A percentile compares a stretch with the other conserved stretches of the same genome.
These are phyloP conservation scores for Aspergillus quadricinctus DNA, from an alignment of 2,329 filamentous ascomycete genomes.

Conservation along the genomic window DNA sequence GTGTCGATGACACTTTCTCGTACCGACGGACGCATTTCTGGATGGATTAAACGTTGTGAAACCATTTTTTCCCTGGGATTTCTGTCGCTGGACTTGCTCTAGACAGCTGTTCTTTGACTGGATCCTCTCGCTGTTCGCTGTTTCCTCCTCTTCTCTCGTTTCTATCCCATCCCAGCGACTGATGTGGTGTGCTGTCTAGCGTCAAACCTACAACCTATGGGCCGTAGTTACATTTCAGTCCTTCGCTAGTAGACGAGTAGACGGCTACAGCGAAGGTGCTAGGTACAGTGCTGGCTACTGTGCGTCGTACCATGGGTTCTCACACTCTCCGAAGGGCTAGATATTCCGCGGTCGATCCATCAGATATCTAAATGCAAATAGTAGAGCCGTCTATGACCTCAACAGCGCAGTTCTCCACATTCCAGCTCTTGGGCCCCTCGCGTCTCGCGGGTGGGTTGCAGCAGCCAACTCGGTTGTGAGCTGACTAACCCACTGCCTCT, in stretches of 20 bases:
- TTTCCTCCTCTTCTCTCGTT: not conserved
- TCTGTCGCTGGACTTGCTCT: not conserved
- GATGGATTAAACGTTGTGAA: not conserved
- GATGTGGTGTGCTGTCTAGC: not conserved
- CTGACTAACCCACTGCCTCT: slow-evolving; percentile 30
- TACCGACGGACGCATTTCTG: not conserved
- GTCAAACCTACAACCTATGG: not conserved
- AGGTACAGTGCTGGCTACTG: not conserved
- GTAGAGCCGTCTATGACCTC: slow-evolving; percentile 4
- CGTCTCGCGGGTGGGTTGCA: slow-evolving; percentile 6
- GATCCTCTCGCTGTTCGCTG: not conserved
- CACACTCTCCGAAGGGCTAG: not conserved
- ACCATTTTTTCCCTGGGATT: not conserved
- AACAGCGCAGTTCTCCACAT: slow-evolving; percentile 23
- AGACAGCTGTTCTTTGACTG: not conserved
- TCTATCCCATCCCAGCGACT: not conserved
- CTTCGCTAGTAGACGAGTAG: not conserved
- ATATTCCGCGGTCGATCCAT: not conserved
- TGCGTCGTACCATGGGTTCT: not conserved
- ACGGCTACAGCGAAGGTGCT: not conserved
- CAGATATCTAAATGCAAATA: not conserved
- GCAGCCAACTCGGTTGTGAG: slow-evolving; percentile 23
- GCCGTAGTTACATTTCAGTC: not conserved
- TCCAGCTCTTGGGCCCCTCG: slow-evolving; percentile 16
- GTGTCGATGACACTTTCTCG: not conserved